phyloP scores from a whole-genome alignment of 176 grass and related monocot genomes.

The Tuctoria greenei region DNA sequence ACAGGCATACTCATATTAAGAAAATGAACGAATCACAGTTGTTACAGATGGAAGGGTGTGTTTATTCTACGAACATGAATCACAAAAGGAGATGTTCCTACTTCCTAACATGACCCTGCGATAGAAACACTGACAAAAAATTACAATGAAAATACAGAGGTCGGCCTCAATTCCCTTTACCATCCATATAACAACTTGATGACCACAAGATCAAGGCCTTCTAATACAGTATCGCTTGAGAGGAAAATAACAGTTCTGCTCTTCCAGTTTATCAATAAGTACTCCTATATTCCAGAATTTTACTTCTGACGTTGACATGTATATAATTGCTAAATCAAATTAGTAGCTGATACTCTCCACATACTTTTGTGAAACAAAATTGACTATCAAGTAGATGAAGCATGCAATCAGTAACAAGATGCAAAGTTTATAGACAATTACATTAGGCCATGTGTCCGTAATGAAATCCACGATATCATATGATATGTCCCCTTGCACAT shows the following conservation, averaged over 20 bases:
- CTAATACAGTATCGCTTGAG: neutral
- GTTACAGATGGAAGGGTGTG: neutral
- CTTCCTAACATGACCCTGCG: neutral
- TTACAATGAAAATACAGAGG: neutral
- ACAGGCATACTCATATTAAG: neutral
- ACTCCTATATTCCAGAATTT: slow-evolving; percentile 12
- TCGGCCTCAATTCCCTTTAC: neutral
- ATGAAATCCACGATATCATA: slow-evolving; percentile 95
- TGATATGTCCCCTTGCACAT: slow-evolving; percentile 98
- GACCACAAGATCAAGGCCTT: neutral
- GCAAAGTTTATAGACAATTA: slow-evolving; percentile 47
- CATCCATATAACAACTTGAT: neutral
- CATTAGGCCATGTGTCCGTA: slow-evolving; percentile 96
- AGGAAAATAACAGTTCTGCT: neutral
- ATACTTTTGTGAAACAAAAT: neutral
- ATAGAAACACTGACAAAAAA: neutral
- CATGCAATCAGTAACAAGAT: slow-evolving; percentile 14
- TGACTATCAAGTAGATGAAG: neutral
- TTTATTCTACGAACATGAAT: neutral
- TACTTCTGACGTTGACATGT: neutral
- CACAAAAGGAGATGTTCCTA: neutral
- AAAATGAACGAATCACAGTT: neutral
- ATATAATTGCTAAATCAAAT: neutral
- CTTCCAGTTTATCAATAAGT: slow-evolving; percentile 13
- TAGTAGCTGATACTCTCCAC: neutral